Base-by-base conservation (phyloP, 345 rosid species). In the Firmiana major region DNA sequence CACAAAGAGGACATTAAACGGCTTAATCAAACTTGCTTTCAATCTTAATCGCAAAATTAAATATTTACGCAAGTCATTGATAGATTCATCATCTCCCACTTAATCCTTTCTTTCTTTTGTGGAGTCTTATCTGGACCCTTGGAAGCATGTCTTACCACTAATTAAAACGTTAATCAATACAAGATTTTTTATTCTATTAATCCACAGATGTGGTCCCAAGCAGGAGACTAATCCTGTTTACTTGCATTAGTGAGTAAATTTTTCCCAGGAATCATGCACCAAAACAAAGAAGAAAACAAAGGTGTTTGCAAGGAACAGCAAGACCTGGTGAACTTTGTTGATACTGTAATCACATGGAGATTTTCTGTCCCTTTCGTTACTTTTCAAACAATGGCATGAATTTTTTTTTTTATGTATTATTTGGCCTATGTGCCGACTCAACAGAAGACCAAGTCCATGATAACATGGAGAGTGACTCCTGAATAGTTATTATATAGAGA, bases 401-500 rank as follows among this genome's bases (percentile, higher is more conserved):
- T 12, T 16, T 40, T 68, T 16, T 40, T 68, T 12, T 10, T 3
- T 0, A 19, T 75, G 76, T 26, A 21, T 16, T 19, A 19, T 75
- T 82, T 64, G 77, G 75, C 74, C 45, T 58, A 58, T 49, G 55
- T 76, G 80, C 83, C 81, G 87, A 71, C 85, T 57, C 28, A 28
- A 28, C 10, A 31, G n/a, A 77, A 69, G 84, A 85, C 79, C 57
- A 48, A 74, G 81, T 85, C 77, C 64, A 7, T 42, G 45, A 21
- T 28, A 43, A 73, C 74, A 60, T 15, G 24, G 57, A 36, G 26
- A 24, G 43, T 7, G 46, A 26, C 58, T 31, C 10, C 6, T 19
- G 26, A 10, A 51, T 22, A 38, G 24, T n/a, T n/a, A 0, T 0
- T 17, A 53, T 53, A 19, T 9, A 9, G 9, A 7, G 34, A n/a